Base-by-base conservation (phyloP, 1,139 yeast species). In the Yarrowia galli region DNA sequence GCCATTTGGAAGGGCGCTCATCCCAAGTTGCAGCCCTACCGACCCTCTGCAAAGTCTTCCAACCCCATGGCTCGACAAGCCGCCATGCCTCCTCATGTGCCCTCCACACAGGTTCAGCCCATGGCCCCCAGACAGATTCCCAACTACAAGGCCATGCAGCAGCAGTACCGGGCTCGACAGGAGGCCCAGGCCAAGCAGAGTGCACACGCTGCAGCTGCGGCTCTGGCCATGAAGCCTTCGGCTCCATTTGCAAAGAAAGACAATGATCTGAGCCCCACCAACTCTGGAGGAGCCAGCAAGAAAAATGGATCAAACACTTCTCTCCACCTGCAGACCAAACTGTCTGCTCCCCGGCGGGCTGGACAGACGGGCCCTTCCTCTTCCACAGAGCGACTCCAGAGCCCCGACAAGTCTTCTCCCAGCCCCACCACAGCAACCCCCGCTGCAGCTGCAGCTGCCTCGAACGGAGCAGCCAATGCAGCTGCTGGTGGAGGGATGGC, bases 1-100 rank as follows among this genome's bases (percentile, higher is more conserved):
- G 80, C 80, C 70, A 82, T 95, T 35, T 95, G 99, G 98, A 79
- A 80, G 42, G 77, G 79, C 0, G 80, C 82, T 2, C 91, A 92
- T 2, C 99, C 99, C 0, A 88, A 86, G 72, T 78, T 92, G 49
- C 87, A 88, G 16, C 97, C 98, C 0, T 92, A 88, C 75, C 85
- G 85, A 64, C 79, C 88, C 18, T 71, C 73, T 3, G 71, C 76
- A 36, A 70, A 72, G 54, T 65, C 72, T 16, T 54, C 67, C 20
- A 71, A 70, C 42, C 70, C 71, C 32, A 35, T 65, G 35, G 64
- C 68, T 38, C 67, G 58, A 16, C 69, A 58, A 20, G 65, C 68
- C 10, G 56, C 67, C 12, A 28, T 45, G 58, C 68, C 69, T 16
- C 56, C 38, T 16, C 69, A 18, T 16, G 67, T 43, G 16, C 69